Conservation (phyloP, 176 grass and related monocot genomes). For the Aegilops speltoides region DNA sequence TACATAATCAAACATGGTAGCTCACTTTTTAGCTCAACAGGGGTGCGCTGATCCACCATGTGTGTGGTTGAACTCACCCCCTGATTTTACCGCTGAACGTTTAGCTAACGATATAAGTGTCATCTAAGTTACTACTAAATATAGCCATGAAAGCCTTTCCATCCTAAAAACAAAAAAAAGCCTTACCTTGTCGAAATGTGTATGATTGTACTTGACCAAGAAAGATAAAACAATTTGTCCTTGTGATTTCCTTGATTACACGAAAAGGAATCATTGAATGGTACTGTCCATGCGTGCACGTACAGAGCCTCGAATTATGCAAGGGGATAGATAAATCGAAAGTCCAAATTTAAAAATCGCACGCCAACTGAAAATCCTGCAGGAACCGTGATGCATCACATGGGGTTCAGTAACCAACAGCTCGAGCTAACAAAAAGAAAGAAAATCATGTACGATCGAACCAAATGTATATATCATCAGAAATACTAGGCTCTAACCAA, state of each 20-base stretch:
- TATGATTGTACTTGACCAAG: background rate
- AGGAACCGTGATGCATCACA: conserved; percentile 16
- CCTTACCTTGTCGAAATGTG: too few relatives aligned
- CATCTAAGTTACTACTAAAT: too few relatives aligned
- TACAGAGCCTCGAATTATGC: conserved; percentile 20
- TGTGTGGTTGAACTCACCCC: too few relatives aligned
- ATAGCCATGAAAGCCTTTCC: too few relatives aligned
- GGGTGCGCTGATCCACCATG: too few relatives aligned
- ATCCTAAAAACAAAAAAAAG: too few relatives aligned
- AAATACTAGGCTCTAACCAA: background rate
- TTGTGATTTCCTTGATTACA: background rate
- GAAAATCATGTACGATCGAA: background rate
- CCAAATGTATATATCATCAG: background rate
- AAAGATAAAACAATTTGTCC: background rate
- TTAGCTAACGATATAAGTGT: too few relatives aligned
- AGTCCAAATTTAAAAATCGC: background rate
- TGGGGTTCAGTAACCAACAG: conserved; percentile 36
- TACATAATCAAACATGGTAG: too few relatives aligned
- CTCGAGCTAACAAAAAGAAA: background rate
- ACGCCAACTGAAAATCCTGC: conserved; percentile 21
- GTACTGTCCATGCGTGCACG: conserved; percentile 32
- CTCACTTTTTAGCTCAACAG: too few relatives aligned
- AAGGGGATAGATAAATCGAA: background rate
- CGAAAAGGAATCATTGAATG: background rate
- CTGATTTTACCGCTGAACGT: too few relatives aligned